Evolutionary conservation across 2,329 filamentous ascomycete species (phyloP), one percentile per base, ranked within the genome.

Genomic region (Cadophora luteo-olivacea): DNA sequence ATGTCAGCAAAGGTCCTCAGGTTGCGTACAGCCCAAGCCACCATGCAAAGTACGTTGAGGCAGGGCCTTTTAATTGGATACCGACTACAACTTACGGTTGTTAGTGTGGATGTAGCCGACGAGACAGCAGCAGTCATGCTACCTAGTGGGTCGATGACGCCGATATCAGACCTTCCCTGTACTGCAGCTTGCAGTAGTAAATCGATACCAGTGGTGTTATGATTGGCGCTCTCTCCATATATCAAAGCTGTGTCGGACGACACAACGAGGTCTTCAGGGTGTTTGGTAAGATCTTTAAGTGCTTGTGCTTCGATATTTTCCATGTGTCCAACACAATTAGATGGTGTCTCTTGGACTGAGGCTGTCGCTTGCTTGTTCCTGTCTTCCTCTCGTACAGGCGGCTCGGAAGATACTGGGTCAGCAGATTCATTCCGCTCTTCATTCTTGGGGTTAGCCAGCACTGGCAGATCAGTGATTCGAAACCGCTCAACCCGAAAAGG

Each of bases 401-500:
- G 1, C n/a, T 41, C 36, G 25, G 57, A 16, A 29, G 36, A 55
- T 3, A 12, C 25, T 7, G 14, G 29, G 16, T 1, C 19, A 55
- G 11, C 33, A n/a, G 4, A 7, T 3, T 33, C 16, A 33, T 33
- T 14, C 52, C 11, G 52, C 52, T 33, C 19, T 0, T 52, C 16
- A 32, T 65, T 22, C 24, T 41, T 36, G 33, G 9, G 11, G 1
- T 16, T 14, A 3, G 33, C 55, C 12, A 38, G 19, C 14, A 61
- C 32, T 24, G 64, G 52, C 25, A 66, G 8, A 16, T 72, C 69
- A 29, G 33, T 51, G 24, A 70, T 51, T 24, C 70, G 65, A 66
- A 70, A 73, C 1, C 70, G 63, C 54, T 69, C 67, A 32, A 72
- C 69, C n/a, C 62, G 68, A 65, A 72, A 72, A 6, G 64, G 51